Evolutionary conservation across 2,329 filamentous ascomycete species (phyloP).

Genomic region (Diaporthe nobilis): DNA sequence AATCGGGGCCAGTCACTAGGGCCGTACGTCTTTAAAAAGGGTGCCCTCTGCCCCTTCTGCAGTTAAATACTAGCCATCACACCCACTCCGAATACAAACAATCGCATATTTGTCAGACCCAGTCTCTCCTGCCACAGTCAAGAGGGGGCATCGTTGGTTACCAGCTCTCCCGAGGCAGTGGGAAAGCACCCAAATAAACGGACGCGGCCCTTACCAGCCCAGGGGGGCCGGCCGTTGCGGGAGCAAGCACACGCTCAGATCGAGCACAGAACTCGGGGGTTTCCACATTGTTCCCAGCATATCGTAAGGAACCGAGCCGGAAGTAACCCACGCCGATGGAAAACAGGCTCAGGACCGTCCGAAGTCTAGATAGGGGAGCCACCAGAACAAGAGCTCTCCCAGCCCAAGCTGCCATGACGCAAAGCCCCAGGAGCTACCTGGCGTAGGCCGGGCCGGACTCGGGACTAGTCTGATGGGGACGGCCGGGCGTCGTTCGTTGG

Average conservation of each 20-base stretch:
- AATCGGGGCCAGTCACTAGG: no score
- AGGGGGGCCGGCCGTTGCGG: not conserved
- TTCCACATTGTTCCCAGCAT: not conserved
- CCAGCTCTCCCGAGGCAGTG: not conserved
- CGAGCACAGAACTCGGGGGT: not conserved
- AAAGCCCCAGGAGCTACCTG: not conserved
- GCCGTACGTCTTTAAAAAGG: no score
- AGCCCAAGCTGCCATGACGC: slow-evolving; percentile 1
- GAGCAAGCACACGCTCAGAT: not conserved
- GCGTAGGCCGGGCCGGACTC: slow-evolving; percentile 21
- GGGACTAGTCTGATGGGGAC: not conserved
- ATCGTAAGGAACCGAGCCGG: not conserved
- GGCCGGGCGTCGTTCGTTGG: not conserved
- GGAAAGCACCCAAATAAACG: not conserved
- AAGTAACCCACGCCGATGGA: not conserved
- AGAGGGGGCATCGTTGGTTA: not conserved
- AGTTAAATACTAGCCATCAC: no score
- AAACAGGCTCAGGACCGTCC: not conserved
- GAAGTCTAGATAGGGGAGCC: not conserved
- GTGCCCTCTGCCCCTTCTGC: no score
- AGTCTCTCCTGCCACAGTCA: not conserved
- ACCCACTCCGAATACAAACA: no score
- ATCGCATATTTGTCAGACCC: no score
- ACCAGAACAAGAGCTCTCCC: not conserved
- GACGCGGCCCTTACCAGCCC: not conserved